Percentiles rank a stretch among this genome's conserved stretches.
Evolutionary conservation across 2,329 filamentous ascomycete species (phyloP).

Genomic region (Myriosclerotinia duriaeana): DNA sequence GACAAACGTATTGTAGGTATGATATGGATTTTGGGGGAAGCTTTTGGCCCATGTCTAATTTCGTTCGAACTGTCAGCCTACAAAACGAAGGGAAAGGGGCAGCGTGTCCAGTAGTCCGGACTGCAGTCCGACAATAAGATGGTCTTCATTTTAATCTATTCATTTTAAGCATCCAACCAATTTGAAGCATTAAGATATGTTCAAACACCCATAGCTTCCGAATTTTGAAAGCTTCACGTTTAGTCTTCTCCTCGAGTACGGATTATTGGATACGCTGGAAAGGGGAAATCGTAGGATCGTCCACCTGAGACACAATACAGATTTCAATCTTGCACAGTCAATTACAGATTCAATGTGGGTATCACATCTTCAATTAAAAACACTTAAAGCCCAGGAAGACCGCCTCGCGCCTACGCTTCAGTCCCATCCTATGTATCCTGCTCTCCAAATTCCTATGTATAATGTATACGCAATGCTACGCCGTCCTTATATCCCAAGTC

Average conservation of each 20-base stretch:
- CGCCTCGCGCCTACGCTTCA: conserved; percentile 11
- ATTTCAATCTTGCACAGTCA: background rate
- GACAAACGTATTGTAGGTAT: conserved; percentile 53
- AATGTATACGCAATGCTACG: conserved; percentile 17
- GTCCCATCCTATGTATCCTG: conserved; percentile 9
- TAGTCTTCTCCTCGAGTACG: no score
- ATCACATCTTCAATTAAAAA: conserved; percentile 7
- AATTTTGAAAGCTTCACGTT: no score
- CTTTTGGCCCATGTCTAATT: conserved; percentile 55
- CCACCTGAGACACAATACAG: background rate
- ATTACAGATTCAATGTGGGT: background rate
- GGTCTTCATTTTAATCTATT: no score
- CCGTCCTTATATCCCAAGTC: background rate
- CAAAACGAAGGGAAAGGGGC: background rate
- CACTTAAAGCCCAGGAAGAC: background rate
- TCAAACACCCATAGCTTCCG: no score
- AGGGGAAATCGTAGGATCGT: background rate
- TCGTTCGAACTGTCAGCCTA: conserved; percentile 33
- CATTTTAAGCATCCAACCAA: no score
- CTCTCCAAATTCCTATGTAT: conserved; percentile 7
- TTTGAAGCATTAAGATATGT: no score
- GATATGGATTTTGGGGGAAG: conserved; percentile 75
- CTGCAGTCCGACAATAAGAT: no score
- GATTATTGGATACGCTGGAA: background rate
- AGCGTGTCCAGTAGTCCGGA: background rate